Evolutionary conservation across 2,329 filamentous ascomycete species (phyloP).

Genomic region (Talaromyces rugulosus): DNA sequence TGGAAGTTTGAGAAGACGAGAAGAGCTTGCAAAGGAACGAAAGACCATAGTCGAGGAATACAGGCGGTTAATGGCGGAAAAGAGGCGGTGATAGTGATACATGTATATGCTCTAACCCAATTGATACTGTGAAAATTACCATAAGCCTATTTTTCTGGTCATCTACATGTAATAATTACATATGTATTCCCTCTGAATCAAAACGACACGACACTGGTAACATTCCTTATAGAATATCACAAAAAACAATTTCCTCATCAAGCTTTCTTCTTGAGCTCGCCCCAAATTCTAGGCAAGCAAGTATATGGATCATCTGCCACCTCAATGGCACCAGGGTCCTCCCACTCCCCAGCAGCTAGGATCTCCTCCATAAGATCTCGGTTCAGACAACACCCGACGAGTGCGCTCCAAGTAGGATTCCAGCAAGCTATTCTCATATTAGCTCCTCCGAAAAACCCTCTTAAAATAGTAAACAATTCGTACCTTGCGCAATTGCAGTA

Average conservation of each 20-base stretch:
- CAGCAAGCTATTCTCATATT: background rate
- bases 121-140: too few species aligned
- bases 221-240: background rate
- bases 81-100: conserved; percentile 24
- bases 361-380: background rate
- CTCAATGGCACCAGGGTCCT: background rate
- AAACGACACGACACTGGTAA: too few species aligned
- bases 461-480: conserved; percentile 22
- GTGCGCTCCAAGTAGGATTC: background rate
- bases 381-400: background rate
- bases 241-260: background rate
- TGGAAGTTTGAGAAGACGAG: conserved; percentile 67
- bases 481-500: conserved; percentile 25
- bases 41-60: conserved; percentile 70
- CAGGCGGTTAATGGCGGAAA: conserved; percentile 62
- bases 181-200: too few species aligned
- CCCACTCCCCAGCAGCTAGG: background rate
- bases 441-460: background rate
- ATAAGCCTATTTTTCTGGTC: too few species aligned
- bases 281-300: background rate
- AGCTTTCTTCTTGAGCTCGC: background rate
- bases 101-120: background rate
- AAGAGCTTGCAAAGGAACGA: conserved; percentile 67
- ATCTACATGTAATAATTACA: background rate
- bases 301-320: background rate